Base-by-base conservation (phyloP, 169 alveolate species). In the Cryptosporidium felis region DNA sequence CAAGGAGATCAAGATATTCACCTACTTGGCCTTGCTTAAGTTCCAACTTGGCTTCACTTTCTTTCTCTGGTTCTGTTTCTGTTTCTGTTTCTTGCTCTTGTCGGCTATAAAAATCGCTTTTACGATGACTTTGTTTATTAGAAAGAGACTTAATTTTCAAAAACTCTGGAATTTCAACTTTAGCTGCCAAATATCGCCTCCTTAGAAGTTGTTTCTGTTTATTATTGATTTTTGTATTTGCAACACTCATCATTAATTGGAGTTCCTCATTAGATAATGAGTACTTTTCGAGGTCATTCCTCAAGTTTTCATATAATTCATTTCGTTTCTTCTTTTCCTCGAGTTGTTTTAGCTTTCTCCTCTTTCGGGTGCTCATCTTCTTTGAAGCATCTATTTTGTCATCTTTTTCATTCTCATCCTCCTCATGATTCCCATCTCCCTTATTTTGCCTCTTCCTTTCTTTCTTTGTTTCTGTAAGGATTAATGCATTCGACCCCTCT, bases 131-230 rank as follows among this genome's bases (percentile, higher is more conserved):
- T n/a, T n/a, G n/a, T 10, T 12, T 56, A 30, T 23, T n/a, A 3
- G 63, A 8, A 0, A 4, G 8, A 5, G 8, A 8, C 32, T 74
- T 80, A 5, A 62, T 16, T 42, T 60, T 82, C 23, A 89, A 46
- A 89, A 80, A 58, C 30, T 89, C 79, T 49, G 92, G 91, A 21
- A 89, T 28, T 45, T 82, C 92, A 9, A 89, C 40, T 12, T 80
- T 79, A 46, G 74, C 81, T 40, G 60, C 60, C 58, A 74, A 74
- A 44, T 82, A 89, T 26, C 81, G 14, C 12, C 30, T 74, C 38
- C 59, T 82, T 30, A 63, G 81, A 23, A 28, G 46, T 36, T 82
- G 62, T 45, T 26, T 82, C 79, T 74, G 82, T 36, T 30, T 80
- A 14, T 82, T 81, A 58, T 34, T 67, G 40, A 67, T 63, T 80